Base-by-base conservation (phyloP, 78 protist species). In the Creolimax fragrantissima region DNA sequence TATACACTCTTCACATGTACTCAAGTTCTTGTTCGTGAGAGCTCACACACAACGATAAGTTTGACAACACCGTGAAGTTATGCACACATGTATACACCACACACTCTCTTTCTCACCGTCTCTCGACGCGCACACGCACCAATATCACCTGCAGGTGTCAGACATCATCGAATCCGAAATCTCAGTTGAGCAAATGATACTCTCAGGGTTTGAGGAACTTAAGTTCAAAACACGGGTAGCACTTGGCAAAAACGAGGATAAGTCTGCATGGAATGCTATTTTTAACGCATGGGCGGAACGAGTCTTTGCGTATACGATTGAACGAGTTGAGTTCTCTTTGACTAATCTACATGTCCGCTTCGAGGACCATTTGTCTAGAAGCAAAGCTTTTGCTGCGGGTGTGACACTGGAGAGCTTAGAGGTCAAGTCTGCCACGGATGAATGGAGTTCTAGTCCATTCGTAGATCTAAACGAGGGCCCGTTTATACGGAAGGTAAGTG, bases 401-500 rank as follows among this genome's bases (percentile, higher is more conserved):
- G 37, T 88, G 90, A 88, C 90, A 5, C 2, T 88, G 85, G 90
- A 88, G 67, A n/a, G 32, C 11, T 36, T 43, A 35, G 90, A 88
- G 67, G 5, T 88, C 44, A 45, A 7, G 67, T 6, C 43, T 88
- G 90, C 90, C 1, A 88, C 90, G 41, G 45, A 7, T 36, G 36
- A 43, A 24, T 88, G 90, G 90, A n/a, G 37, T 45, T 7, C 5
- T 32, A 43, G 43, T 24, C 90, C 90, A 5, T 7, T 88, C 5
- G 44, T n/a, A 11, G 90, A 88, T 11, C 45, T 88, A 24, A 7
- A 6, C 2, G 90, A n/a, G 5, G 66, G 90, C 37, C 90, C 90
- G 37, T 7, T 24, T 32, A 45, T 88, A 5, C 45, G 44, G 42
- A 88, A 88, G 67, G 90, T 88, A 35, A 74, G 90, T 6, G 86